Percentiles rank a stretch among this genome's conserved stretches.
phyloP scores from a whole-genome alignment of 345 rosid species.

The Bretschneidera sinensis region DNA sequence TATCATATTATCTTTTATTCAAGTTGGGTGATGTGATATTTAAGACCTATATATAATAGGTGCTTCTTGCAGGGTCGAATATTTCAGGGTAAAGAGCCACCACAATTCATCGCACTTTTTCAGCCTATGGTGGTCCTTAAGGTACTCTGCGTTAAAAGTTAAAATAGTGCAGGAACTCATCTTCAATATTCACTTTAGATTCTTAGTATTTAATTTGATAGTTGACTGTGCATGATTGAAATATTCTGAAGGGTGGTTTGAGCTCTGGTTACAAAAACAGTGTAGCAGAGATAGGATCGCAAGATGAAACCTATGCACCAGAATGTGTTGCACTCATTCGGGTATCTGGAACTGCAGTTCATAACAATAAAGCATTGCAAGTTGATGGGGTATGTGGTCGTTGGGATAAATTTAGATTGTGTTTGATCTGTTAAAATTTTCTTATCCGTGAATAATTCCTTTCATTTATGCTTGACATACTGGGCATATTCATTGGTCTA shows the following conservation, averaged over 20 bases:
- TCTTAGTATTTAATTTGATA: conserved; percentile 11
- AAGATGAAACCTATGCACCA: conserved; percentile 63
- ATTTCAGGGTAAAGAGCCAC: conserved; percentile 93
- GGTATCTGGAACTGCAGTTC: conserved; percentile 72
- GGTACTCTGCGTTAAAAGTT: conserved; percentile 40
- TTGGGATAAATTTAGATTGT: conserved; percentile 8
- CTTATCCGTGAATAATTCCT: neutral
- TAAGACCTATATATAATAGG: conserved; percentile 21
- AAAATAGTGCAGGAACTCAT: conserved; percentile 6
- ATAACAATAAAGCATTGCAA: conserved; percentile 74
- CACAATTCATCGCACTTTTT: conserved; percentile 87
- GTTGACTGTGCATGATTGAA: conserved; percentile 20
- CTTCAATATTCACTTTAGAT: conserved; percentile 11
- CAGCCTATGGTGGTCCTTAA: conserved; percentile 88
- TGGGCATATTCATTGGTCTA: too few species aligned
- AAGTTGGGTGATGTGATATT: conserved; percentile 8
- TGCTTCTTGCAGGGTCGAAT: conserved; percentile 64
- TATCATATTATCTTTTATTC: conserved; percentile 27
- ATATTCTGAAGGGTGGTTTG: conserved; percentile 71
- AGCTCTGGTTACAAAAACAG: conserved; percentile 81
- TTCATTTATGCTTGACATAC: too few species aligned
- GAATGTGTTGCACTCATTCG: conserved; percentile 78
- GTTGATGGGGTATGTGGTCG: conserved; percentile 65
- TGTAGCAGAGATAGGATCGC: conserved; percentile 54
- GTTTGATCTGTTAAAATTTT: neutral